phyloP scores from a whole-genome alignment of 2,329 filamentous ascomycete species.

The Stemphylium lycopersici region DNA sequence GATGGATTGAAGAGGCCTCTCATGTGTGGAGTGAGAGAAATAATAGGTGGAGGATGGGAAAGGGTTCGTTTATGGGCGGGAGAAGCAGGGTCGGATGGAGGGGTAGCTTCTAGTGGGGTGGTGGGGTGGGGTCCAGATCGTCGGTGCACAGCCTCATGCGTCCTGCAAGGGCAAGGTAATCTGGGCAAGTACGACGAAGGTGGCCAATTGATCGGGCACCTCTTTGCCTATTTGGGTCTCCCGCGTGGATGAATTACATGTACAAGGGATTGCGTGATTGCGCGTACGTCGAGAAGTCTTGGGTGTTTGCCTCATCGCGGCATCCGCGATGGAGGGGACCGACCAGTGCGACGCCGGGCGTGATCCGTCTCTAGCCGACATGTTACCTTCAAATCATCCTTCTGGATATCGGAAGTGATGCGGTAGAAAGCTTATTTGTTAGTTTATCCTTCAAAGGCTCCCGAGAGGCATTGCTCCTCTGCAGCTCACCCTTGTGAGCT shows the following conservation, averaged over 20 bases:
- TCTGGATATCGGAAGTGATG: too few species aligned
- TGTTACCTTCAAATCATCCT: too few species aligned
- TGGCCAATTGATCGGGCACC: slow-evolving; percentile 17
- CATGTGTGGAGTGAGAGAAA: slow-evolving; percentile 15
- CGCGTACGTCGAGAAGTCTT: slow-evolving; percentile 7
- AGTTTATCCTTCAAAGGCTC: too few species aligned
- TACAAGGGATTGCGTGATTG: slow-evolving; percentile 20
- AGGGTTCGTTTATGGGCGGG: background rate
- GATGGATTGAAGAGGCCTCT: slow-evolving; percentile 16
- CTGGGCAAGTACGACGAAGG: slow-evolving; percentile 10
- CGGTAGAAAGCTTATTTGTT: too few species aligned
- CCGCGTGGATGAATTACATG: slow-evolving; percentile 1
- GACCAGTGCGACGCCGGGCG: too few species aligned
- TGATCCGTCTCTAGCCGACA: too few species aligned
- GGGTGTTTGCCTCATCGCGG: background rate
- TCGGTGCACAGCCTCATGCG: slow-evolving; percentile 22
- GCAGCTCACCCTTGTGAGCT: too few species aligned
- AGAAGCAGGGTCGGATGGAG: slow-evolving; percentile 10
- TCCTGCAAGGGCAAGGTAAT: slow-evolving; percentile 21
- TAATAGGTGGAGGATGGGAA: slow-evolving; percentile 9
- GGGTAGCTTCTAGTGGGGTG: slow-evolving; percentile 19
- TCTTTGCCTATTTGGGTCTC: slow-evolving; percentile 5
- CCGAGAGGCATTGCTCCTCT: too few species aligned
- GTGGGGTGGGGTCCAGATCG: slow-evolving; percentile 17
- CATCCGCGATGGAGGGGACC: too few species aligned